phyloP scores from a whole-genome alignment of 345 rosid species.

The Euphorbia lathyris region DNA sequence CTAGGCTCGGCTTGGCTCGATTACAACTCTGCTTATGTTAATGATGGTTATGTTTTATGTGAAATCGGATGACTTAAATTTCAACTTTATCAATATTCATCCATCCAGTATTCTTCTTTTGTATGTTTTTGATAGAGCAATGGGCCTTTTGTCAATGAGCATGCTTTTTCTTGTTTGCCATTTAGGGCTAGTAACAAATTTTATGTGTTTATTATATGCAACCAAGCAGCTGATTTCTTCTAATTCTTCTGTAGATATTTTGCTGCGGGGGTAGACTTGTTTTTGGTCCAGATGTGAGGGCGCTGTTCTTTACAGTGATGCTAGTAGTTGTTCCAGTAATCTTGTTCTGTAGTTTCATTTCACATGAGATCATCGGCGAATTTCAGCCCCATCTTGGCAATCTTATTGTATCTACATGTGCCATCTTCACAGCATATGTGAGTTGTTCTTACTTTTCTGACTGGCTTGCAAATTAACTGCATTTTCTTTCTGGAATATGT shows the following conservation, averaged over 20 bases:
- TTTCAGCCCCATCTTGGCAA: constrained; percentile 48
- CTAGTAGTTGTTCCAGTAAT: constrained; percentile 63
- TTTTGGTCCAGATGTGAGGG: constrained; percentile 84
- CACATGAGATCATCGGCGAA: constrained; percentile 41
- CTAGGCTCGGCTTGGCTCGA: too few species aligned
- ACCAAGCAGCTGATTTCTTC: constrained; percentile 6
- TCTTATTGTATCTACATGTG: constrained; percentile 36
- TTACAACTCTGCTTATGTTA: too few species aligned
- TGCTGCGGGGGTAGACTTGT: constrained; percentile 72
- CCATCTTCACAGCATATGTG: constrained; percentile 45
- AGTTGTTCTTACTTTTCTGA: constrained; percentile 26
- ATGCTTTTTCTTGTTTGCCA: neutral
- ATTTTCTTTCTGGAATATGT: neutral
- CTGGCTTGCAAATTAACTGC: neutral
- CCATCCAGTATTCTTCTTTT: neutral
- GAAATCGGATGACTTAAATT: too few species aligned
- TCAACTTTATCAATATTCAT: neutral
- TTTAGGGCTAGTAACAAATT: neutral
- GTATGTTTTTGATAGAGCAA: neutral
- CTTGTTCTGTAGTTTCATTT: constrained; percentile 67
- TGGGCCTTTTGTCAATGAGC: neutral
- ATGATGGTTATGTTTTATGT: too few species aligned
- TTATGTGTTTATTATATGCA: neutral
- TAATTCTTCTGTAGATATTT: constrained; percentile 57
- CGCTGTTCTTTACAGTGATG: constrained; percentile 61